A percentile compares a stretch with the other conserved stretches of the same genome.
phyloP scores from a whole-genome alignment of 306 rosid species.

The Prunus persica region Prunus_persica_NCBIv2 NC_034010.1:466501-467000 shows the following conservation, averaged over 20 bases:
- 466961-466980: background rate
- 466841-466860: background rate
- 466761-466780: background rate
- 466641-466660: background rate
- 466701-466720: background rate
- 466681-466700: background rate
- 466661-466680: background rate
- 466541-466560: background rate
- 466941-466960: background rate
- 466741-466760: background rate
- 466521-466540: background rate
- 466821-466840: background rate
- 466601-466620: background rate
- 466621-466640: background rate
- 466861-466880: background rate
- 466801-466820: background rate
- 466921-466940: background rate
- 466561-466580: background rate
- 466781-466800: background rate
- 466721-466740: background rate
- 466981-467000: no score
- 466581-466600: background rate
- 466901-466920: background rate
- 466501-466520: background rate
- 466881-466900: background rate